phyloP scores from a whole-genome alignment of 805 yeast species.

The Scheffersomyces coipomensis region DNA sequence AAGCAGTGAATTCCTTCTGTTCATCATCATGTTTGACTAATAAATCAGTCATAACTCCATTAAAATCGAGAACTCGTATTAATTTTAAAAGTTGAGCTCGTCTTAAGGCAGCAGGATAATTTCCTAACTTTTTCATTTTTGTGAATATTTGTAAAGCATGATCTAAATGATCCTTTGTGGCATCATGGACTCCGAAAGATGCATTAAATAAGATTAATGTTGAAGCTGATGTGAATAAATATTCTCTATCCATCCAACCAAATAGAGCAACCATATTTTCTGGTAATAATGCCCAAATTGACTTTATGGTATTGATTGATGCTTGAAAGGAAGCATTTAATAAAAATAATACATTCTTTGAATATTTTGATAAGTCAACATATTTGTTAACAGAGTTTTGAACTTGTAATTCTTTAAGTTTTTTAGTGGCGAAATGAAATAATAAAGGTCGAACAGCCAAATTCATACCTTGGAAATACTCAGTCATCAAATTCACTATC shows the following conservation, averaged over 20 bases:
- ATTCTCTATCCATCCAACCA: constrained; percentile 87
- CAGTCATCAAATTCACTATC: constrained; percentile 75
- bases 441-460: constrained; percentile 74
- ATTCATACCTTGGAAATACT: constrained; percentile 79
- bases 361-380: constrained; percentile 65
- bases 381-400: constrained; percentile 45
- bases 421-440: constrained; percentile 72
- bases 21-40: constrained; percentile 59
- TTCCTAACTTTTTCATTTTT: constrained; percentile 73
- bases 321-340: constrained; percentile 79
- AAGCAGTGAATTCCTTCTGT: constrained; percentile 5
- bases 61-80: constrained; percentile 64
- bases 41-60: constrained; percentile 59
- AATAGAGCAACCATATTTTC: constrained; percentile 82
- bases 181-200: constrained; percentile 79
- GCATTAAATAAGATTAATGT: constrained; percentile 72
- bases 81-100: constrained; percentile 68
- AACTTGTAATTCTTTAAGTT: constrained; percentile 48
- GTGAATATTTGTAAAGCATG: constrained; percentile 70
- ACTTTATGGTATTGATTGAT: constrained; percentile 69
- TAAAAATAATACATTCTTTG: constrained; percentile 64
- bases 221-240: constrained; percentile 72
- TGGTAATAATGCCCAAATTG: constrained; percentile 71
- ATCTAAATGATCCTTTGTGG: constrained; percentile 67
- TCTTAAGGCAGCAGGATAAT: constrained; percentile 76